phyloP scores from a whole-genome alignment of 2,329 filamentous ascomycete species.

The Cordyceps pruinosa region DNA sequence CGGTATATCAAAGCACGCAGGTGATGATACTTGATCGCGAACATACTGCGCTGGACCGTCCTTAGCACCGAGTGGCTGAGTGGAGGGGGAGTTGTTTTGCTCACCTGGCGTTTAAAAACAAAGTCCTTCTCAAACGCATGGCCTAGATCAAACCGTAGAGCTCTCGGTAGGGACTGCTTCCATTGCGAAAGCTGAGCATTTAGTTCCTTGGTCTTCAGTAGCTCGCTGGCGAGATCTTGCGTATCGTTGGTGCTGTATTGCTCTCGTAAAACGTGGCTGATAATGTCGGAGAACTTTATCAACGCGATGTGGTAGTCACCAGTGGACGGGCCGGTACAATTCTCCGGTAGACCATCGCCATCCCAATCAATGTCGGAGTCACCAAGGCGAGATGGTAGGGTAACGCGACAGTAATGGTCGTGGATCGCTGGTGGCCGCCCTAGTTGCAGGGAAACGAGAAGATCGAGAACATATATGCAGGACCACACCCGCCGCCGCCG shows the following conservation, averaged over 20 bases:
- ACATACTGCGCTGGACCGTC: background rate
- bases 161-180: background rate
- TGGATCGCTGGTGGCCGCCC: background rate
- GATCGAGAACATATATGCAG: background rate
- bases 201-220: background rate
- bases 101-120: background rate
- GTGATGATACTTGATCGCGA: background rate
- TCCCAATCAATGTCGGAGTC: background rate
- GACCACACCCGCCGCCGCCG: background rate
- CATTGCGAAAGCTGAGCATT: background rate
- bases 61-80: too few species aligned
- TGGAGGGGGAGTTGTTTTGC: too few species aligned
- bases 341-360: too few species aligned
- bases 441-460: background rate
- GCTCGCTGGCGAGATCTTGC: background rate
- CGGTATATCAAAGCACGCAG: background rate
- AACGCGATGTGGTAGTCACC: background rate
- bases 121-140: background rate
- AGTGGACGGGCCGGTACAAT: background rate
- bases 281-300: background rate
- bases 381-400: background rate
- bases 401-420: background rate
- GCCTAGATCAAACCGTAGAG: background rate
- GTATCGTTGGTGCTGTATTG: background rate
- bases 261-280: background rate